A percentile compares a stretch with the other conserved stretches of the same genome.
Conservation (phyloP, 305 asterid species). For the Solanum hybrid region DNA sequence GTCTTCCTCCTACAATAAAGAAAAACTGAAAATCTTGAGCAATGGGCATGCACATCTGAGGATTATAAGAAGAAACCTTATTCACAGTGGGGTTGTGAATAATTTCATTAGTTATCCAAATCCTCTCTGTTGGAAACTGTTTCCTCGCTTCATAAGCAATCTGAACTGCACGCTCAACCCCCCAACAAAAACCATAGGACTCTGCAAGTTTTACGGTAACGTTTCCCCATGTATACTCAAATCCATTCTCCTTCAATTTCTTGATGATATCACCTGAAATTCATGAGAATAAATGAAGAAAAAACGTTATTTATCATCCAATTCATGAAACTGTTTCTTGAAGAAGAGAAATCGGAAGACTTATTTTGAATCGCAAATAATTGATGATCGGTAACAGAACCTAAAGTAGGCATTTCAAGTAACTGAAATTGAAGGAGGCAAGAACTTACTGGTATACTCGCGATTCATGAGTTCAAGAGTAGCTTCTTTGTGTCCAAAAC, state of each 20-base stretch:
- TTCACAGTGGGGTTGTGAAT: constrained; percentile 96
- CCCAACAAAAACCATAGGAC: constrained; percentile 97
- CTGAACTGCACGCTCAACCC: constrained; percentile 96
- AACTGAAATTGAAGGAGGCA: not conserved
- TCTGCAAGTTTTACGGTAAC: constrained; percentile 92
- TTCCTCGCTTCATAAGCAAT: constrained; percentile 94
- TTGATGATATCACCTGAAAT: constrained; percentile 70
- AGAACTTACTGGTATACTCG: constrained; percentile 69
- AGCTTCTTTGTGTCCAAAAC: constrained; percentile 73
- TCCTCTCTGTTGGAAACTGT: constrained; percentile 71
- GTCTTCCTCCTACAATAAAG: not conserved
- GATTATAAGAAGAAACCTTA: constrained; percentile 36
- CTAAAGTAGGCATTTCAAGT: not conserved
- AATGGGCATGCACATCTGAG: not conserved
- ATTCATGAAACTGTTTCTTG: not conserved
- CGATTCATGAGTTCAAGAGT: constrained; percentile 71
- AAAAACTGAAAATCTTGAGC: not conserved
- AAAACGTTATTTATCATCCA: not conserved
- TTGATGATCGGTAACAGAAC: not conserved
- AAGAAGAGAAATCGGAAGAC: not conserved
- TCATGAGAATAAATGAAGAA: not conserved
- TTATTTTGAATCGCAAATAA: not conserved
- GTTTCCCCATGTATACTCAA: constrained; percentile 81
- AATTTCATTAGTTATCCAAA: constrained; percentile 90
- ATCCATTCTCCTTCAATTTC: constrained; percentile 78